Evolutionary conservation across 257 asterid genomes (phyloP).

Genomic region (Ligustrum vulgare): DNA sequence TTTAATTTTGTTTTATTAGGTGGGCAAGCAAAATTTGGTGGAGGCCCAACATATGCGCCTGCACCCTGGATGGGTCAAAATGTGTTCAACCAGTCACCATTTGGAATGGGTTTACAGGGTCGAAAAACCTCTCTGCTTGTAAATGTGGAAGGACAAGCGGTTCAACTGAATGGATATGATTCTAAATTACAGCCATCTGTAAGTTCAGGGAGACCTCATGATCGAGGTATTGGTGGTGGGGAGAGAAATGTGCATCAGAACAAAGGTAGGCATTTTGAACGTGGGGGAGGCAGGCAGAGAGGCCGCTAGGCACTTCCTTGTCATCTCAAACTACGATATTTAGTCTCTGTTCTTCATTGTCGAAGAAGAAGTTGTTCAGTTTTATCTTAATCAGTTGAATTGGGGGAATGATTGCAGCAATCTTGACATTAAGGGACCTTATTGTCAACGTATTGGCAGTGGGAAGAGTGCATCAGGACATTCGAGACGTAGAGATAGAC

Average conservation of each 20-base stretch:
- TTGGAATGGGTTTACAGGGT: conserved; percentile 46
- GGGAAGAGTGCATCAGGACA: conserved; percentile 48
- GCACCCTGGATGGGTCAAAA: conserved; percentile 50
- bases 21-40: conserved; percentile 47
- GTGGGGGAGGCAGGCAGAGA: conserved; percentile 59
- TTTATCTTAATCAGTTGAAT: conserved; percentile 34
- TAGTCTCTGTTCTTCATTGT: conserved; percentile 27
- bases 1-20: conserved; percentile 41
- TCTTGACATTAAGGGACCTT: conserved; percentile 24
- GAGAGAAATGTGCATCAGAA: conserved; percentile 47
- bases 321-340: neutral
- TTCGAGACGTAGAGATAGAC: conserved; percentile 59
- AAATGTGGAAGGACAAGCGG: conserved; percentile 40
- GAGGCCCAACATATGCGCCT: conserved; percentile 37
- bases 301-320: conserved; percentile 8
- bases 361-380: conserved; percentile 31
- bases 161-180: conserved; percentile 32
- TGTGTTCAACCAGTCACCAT: conserved; percentile 37
- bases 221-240: conserved; percentile 36
- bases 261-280: conserved; percentile 65
- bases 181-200: conserved; percentile 28
- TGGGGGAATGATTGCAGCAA: conserved; percentile 26
- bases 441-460: conserved; percentile 26
- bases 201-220: conserved; percentile 24
- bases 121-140: conserved; percentile 38